Percentiles rank a stretch among this genome's conserved stretches.
phyloP scores from a whole-genome alignment of 2,329 filamentous ascomycete genomes.

The Zymoseptoria crescenta region DNA sequence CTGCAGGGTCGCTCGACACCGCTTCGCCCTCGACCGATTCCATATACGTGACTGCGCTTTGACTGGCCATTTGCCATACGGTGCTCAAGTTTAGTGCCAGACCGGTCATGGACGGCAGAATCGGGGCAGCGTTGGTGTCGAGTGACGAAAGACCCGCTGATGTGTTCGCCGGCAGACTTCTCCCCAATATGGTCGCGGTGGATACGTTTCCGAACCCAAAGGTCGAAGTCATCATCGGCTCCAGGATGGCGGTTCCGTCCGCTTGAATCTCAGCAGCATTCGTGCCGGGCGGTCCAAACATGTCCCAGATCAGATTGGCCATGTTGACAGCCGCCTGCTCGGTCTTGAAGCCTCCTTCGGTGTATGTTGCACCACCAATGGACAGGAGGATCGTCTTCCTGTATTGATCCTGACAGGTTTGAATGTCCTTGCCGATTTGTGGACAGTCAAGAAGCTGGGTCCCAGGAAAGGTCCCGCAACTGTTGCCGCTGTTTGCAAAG shows the following conservation, averaged over 20 bases:
- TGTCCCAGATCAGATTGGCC: constrained; percentile 60
- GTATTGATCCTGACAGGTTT: constrained; percentile 51
- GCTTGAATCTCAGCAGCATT: not conserved
- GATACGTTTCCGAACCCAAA: not conserved
- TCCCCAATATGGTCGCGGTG: not conserved
- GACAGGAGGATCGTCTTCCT: constrained; percentile 67
- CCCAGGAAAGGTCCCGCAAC: constrained; percentile 53
- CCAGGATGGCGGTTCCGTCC: constrained; percentile 4
- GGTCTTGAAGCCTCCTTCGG: constrained; percentile 58
- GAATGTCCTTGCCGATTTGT: constrained; percentile 50
- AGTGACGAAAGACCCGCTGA: not conserved
- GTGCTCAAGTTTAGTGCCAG: not conserved
- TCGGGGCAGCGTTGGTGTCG: not conserved
- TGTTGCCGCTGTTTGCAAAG: constrained; percentile 57
- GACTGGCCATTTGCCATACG: not conserved
- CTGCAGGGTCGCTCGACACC: not conserved
- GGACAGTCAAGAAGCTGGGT: constrained; percentile 54
- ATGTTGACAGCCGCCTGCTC: constrained; percentile 44
- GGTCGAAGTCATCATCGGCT: not conserved
- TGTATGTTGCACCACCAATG: constrained; percentile 63
- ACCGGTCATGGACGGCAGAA: not conserved
- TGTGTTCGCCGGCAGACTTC: not conserved
- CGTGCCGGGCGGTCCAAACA: constrained; percentile 53
- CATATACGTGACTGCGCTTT: not conserved
- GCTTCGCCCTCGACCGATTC: not conserved